Evolutionary conservation across 495 filamentous ascomycete genomes (phyloP).

Genomic region (Clavariopsis aquatica): DNA sequence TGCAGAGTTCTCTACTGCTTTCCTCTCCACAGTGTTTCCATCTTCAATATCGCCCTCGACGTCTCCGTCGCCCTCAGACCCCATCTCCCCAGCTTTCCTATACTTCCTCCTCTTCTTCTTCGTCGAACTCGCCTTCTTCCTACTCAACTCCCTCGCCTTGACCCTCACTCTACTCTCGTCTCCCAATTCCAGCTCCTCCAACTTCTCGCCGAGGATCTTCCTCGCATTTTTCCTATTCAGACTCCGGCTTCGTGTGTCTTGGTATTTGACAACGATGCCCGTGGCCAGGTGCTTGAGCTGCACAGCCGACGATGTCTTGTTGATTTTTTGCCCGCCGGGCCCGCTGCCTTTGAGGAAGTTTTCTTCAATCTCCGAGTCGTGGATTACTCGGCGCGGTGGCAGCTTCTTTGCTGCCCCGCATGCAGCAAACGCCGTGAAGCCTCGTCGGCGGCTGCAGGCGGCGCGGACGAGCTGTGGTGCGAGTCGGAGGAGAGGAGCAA

Average conservation of each 20-base stretch:
- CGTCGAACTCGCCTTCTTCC: conserved; percentile 64
- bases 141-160: conserved; percentile 56
- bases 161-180: conserved; percentile 58
- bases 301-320: conserved; percentile 95
- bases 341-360: conserved; percentile 88
- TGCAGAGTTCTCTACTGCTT: background rate
- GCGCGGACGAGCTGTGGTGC: conserved; percentile 1
- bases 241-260: conserved; percentile 80
- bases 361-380: conserved; percentile 77
- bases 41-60: no score
- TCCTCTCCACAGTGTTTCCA: background rate
- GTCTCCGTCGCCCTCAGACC: conserved; percentile 13
- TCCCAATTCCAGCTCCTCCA: conserved; percentile 70
- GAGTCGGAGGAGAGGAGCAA: background rate
- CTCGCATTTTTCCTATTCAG: conserved; percentile 91
- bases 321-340: conserved; percentile 97
- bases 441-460: background rate
- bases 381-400: conserved; percentile 72
- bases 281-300: conserved; percentile 89
- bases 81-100: conserved; percentile 51
- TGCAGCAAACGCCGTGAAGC: conserved; percentile 11
- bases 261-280: conserved; percentile 86
- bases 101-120: conserved; percentile 73
- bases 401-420: conserved; percentile 53
- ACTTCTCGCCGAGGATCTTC: conserved; percentile 68